Conservation (phyloP, 2,329 filamentous ascomycete species). For the Pyricularia sp. region DNA sequence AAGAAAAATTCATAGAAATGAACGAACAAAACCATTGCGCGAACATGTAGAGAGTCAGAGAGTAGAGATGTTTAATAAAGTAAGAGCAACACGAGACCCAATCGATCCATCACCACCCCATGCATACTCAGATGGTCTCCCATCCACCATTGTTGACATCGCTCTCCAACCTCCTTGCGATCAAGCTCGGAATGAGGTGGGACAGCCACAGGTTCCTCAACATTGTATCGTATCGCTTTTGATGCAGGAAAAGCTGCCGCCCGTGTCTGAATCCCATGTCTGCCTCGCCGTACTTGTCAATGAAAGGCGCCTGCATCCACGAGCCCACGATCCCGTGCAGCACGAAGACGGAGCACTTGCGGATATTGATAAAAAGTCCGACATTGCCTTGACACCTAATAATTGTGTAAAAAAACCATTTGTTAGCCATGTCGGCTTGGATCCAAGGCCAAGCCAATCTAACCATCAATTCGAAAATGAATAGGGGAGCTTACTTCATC, state of each 20-base stretch:
- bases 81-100: not conserved
- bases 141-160: slow-evolving; percentile 96
- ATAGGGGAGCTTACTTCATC: slow-evolving; percentile 49
- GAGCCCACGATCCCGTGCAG: slow-evolving; percentile 71
- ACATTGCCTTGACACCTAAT: slow-evolving; percentile 73
- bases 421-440: not conserved
- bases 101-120: not conserved
- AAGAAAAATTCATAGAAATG: too few relatives aligned
- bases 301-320: slow-evolving; percentile 79
- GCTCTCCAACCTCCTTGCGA: slow-evolving; percentile 79
- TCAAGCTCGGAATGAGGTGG: slow-evolving; percentile 77
- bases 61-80: not conserved
- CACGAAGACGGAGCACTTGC: slow-evolving; percentile 87
- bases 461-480: not conserved
- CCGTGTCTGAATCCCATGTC: slow-evolving; percentile 82
- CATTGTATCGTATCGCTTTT: slow-evolving; percentile 83
- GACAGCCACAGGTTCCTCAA: slow-evolving; percentile 75
- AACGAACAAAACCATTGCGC: not conserved
- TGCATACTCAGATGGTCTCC: slow-evolving; percentile 55
- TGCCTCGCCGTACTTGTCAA: slow-evolving; percentile 90
- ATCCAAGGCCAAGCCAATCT: not conserved
- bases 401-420: not conserved
- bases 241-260: slow-evolving; percentile 82
- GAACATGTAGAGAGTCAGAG: not conserved
- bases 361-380: slow-evolving; percentile 91